Evolutionary conservation across 1,284 basidiomycete species (phyloP), one percentile per base, ranked within the genome.

Genomic region (Vanrija humicola): DNA sequence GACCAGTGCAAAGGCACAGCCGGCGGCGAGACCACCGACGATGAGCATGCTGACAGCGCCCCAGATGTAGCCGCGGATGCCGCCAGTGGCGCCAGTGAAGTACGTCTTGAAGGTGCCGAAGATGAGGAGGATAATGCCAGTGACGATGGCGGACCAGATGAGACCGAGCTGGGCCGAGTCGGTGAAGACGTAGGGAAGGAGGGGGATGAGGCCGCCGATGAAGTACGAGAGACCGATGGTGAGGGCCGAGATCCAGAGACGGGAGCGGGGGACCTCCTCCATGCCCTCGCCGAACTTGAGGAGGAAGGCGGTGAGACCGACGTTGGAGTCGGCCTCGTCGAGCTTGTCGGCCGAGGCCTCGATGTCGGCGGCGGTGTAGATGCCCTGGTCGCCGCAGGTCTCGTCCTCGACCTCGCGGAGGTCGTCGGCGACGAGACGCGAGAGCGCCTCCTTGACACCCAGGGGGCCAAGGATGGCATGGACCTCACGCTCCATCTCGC

Each of bases 401-500:
- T 73, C 66, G 48, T 73, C 70, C 66, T 93, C 90, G 42, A 86
- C 82, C 38, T 84, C 81, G 48, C 85, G 79, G 42, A 95, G 79
- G 64, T 82, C 84, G 57, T 83, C 82, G 1, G 92, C 89, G 21
- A 98, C 89, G 25, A 85, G 82, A 15, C 84, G 81, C 56, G 88
- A 91, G 6, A 90, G 83, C 44, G 82, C 81, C 67, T 91, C 86
- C 62, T 93, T 88, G 34, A 98, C 84, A 46, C 95, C 95, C 47
- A 96, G 82, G 0, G 90, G 88, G 2, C 87, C 89, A 12, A 98
- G 84, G 5, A 98, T 85, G 43, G 85, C 87, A 60, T 87, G 82
- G 0, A 98, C 92, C 74, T 98, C 95, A 48, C 94, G 85, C 77
- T 97, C 91, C 84, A 98, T 89, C 79, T 98, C 94, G 54, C 90